Evolutionary conservation across 148 eudicot species (phyloP).

Genomic region (Euryodendron excelsum): DNA sequence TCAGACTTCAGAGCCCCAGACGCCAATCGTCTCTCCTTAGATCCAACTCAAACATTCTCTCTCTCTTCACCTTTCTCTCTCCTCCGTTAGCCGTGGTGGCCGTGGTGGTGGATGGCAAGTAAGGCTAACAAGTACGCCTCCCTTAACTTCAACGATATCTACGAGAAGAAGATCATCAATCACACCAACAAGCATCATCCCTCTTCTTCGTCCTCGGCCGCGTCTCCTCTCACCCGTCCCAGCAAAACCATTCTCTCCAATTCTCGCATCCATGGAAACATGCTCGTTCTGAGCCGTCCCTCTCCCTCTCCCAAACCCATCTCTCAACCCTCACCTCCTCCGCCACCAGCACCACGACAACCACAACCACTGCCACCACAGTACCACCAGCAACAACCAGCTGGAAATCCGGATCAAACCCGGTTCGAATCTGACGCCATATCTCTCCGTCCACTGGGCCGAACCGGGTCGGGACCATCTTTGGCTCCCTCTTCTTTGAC

Average conservation of each 20-base stretch:
- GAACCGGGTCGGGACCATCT: conserved; percentile 37
- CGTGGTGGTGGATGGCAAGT: conserved; percentile 63
- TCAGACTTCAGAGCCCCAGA: background rate
- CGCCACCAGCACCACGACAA: conserved; percentile 16
- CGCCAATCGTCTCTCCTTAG: background rate
- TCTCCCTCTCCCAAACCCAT: conserved; percentile 61
- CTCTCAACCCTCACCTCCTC: conserved; percentile 21
- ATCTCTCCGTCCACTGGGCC: conserved; percentile 61
- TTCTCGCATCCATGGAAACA: conserved; percentile 61
- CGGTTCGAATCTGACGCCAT: conserved; percentile 22
- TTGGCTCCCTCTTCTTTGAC: conserved; percentile 6
- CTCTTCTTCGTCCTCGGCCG: background rate
- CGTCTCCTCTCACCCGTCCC: conserved; percentile 20
- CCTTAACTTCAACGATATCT: conserved; percentile 74
- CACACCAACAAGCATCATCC: conserved; percentile 17
- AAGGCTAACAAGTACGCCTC: conserved; percentile 67
- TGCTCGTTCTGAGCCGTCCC: conserved; percentile 73
- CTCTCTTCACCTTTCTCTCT: background rate
- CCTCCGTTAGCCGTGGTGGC: conserved; percentile 14
- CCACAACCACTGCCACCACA: background rate
- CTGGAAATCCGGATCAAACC: conserved; percentile 16
- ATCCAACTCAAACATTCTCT: background rate
- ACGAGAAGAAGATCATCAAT: conserved; percentile 43
- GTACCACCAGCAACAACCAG: background rate
- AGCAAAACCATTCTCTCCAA: conserved; percentile 41